phyloP scores from a whole-genome alignment of 768 basidiomycete genomes.

The Nidula microcarpa region DNA sequence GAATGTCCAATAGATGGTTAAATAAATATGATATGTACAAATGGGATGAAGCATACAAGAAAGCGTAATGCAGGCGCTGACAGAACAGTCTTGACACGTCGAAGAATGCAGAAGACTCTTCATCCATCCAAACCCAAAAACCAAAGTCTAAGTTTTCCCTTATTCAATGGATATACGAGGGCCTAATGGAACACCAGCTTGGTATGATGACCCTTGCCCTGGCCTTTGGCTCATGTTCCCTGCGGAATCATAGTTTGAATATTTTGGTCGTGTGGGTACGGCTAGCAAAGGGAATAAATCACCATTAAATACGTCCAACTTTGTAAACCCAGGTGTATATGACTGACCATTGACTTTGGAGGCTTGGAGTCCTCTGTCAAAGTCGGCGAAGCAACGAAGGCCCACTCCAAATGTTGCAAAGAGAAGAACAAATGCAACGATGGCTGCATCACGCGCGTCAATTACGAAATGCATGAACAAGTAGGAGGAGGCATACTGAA shows the following conservation, averaged over 20 bases:
- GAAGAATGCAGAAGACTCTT: too few species aligned
- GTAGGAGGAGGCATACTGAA: constrained; percentile 53
- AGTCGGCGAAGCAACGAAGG: constrained; percentile 76
- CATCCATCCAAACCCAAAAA: not conserved
- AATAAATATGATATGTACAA: too few species aligned
- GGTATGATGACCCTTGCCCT: constrained; percentile 30
- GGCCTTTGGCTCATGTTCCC: constrained; percentile 44
- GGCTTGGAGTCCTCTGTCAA: constrained; percentile 70
- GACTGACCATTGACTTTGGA: constrained; percentile 75
- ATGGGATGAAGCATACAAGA: too few species aligned
- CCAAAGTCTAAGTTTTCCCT: constrained; percentile 6
- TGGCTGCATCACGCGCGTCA: constrained; percentile 38
- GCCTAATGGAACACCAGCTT: constrained; percentile 49
- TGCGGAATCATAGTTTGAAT: constrained; percentile 35
- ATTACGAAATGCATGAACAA: not conserved
- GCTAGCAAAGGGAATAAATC: constrained; percentile 28
- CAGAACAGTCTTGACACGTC: too few species aligned
- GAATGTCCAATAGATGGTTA: too few species aligned
- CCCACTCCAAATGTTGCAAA: constrained; percentile 75
- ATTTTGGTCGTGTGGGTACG: constrained; percentile 42
- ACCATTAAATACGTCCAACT: not conserved
- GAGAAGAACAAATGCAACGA: constrained; percentile 72
- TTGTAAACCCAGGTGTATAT: not conserved
- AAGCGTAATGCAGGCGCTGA: too few species aligned
- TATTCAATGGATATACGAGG: constrained; percentile 79